Base-by-base conservation (phyloP, 2,329 filamentous ascomycete species). In the Penicillium sp. region DNA sequence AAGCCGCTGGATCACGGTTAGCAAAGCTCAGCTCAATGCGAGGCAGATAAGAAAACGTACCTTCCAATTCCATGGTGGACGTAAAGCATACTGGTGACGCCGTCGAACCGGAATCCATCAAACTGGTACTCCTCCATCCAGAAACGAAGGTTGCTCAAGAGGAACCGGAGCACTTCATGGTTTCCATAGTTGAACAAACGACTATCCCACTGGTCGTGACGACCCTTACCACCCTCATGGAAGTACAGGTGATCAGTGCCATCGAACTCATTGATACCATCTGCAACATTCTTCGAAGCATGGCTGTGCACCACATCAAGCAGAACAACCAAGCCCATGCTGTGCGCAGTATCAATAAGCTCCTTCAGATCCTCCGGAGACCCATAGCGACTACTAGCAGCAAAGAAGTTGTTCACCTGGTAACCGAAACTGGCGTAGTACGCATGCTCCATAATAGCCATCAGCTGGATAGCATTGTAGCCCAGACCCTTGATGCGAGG, bases 381-480 rank as follows among this genome's bases (percentile, higher is more conserved):
- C 43, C 95, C 95, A 71, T 96, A 99, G 61, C 95, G 88, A 75
- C 93, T 98, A 76, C 93, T 97, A 13, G 93, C 93, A 27, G 95
- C 95, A 69, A 98, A 99, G 82, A 99, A 99, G 76, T 90, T 97
- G 81, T 98, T 99, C 78, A 99, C 87, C 76, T 99, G 95, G 76
- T 99, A 99, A 47, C 95, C 95, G 69, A 99, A 99, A 71, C 93
- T 98, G 68, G 95, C 95, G 74, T 99, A 99, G 82, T 99, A 99
- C 49, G 95, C 95, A 77, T 99, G 95, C 74, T 99, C 95, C 93
- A 99, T 99, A 71, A 99, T 84, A 46, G 95, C 95, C 95, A 99
- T 99, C 62, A 99, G 82, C 74, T 99, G 95, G 65, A 99, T 98
- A 54, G 93, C 90, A 72, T 99, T 98, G 81, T 99, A 99, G 42